A percentile compares a stretch with the other conserved stretches of the same genome.
Evolutionary conservation across 2,329 filamentous ascomycete genomes (phyloP).

Genomic region (Xylariaceae sp.): DNA sequence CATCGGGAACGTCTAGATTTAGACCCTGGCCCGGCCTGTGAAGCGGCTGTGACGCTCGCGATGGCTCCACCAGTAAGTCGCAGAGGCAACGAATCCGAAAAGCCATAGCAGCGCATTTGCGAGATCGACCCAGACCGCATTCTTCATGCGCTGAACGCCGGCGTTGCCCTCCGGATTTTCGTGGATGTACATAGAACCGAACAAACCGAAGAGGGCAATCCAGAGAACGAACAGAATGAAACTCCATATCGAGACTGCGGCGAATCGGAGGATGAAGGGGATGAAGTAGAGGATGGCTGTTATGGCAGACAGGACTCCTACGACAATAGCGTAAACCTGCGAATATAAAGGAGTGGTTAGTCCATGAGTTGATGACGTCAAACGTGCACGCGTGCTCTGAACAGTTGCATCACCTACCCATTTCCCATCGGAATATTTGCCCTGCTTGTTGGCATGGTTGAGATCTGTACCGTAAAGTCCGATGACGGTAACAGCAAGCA

Average conservation of each 20-base stretch:
- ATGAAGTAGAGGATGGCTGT: constrained; percentile 65
- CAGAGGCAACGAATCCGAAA: constrained; percentile 54
- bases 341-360: constrained; percentile 1
- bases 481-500: constrained; percentile 72
- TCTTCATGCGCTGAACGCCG: constrained; percentile 74
- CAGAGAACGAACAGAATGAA: constrained; percentile 72
- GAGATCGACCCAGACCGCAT: constrained; percentile 81
- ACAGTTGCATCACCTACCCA: constrained; percentile 56
- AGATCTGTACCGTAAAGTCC: constrained; percentile 76
- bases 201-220: constrained; percentile 79
- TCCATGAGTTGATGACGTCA: neutral
- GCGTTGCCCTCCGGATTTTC: constrained; percentile 62
- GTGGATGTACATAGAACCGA: constrained; percentile 75
- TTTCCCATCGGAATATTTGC: constrained; percentile 58
- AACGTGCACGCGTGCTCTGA: neutral
- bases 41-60: constrained; percentile 53
- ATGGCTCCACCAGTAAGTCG: constrained; percentile 58
- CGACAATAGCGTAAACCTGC: constrained; percentile 69
- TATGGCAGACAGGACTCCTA: constrained; percentile 62
- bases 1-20: too few relatives aligned
- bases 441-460: constrained; percentile 47
- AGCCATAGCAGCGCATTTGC: constrained; percentile 75
- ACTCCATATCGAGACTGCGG: constrained; percentile 65
- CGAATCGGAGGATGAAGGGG: constrained; percentile 56
- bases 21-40: constrained; percentile 53